A percentile compares a stretch with the other conserved stretches of the same genome.
Conservation (phyloP, 768 basidiomycete species). For the Boletus pseudo-olivaceus region DNA sequence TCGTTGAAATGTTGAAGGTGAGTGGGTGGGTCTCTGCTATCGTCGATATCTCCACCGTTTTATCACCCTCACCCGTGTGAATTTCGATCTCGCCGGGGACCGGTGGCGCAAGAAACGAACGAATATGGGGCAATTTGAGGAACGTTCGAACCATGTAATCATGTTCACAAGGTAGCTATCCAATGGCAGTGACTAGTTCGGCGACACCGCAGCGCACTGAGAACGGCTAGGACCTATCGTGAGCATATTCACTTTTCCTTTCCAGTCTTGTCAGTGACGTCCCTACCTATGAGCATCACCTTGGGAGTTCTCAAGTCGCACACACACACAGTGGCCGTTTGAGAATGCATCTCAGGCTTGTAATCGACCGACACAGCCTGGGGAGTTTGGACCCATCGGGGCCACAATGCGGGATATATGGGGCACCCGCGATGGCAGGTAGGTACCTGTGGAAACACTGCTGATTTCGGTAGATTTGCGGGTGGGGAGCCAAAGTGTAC, state of each 20-base stretch:
- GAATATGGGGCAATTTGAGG: background rate
- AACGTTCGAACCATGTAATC: slow-evolving; percentile 18
- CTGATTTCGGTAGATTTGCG: slow-evolving; percentile 1
- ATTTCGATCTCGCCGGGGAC: slow-evolving; percentile 6
- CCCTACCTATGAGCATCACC: background rate
- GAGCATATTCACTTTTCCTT: slow-evolving; percentile 5
- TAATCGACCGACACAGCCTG: background rate
- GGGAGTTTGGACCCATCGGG: background rate
- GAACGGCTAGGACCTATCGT: background rate
- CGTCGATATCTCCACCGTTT: slow-evolving; percentile 11
- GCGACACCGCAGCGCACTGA: slow-evolving; percentile 10
- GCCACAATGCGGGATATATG: background rate
- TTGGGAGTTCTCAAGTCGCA: background rate
- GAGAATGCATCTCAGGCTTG: slow-evolving; percentile 2
- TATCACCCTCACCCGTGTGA: slow-evolving; percentile 28
- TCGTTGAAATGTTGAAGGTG: slow-evolving; percentile 19
- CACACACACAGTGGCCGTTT: background rate
- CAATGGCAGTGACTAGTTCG: slow-evolving; percentile 4
- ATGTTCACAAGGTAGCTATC: background rate
- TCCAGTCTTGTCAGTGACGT: slow-evolving; percentile 4
- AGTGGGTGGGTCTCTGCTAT: background rate
- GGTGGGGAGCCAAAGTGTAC: background rate
- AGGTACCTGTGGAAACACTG: background rate
- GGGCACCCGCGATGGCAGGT: background rate
- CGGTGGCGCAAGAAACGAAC: slow-evolving; percentile 1